These are phyloP conservation scores for Eimeria necatrix DNA, from an alignment of 169 alveolate species.

Conservation along the genomic window DNA sequence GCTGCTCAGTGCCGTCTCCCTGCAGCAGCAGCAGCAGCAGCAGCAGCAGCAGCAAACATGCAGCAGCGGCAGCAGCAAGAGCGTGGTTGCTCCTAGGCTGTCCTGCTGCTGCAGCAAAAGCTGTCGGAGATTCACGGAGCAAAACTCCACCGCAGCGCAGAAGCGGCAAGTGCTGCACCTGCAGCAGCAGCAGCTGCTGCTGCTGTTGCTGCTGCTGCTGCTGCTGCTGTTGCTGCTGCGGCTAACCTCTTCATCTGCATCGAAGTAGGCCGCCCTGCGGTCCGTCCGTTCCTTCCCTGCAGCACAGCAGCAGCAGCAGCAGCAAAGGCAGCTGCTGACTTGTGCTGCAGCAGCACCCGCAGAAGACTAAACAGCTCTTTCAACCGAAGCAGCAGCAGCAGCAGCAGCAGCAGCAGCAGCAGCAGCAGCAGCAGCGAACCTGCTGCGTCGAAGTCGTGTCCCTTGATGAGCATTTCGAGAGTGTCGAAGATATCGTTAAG, in stretches of 20 bases:
- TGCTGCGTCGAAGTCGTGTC: not conserved
- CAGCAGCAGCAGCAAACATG: not conserved
- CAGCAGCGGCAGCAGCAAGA: slow-evolving; percentile 18
- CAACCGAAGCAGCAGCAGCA: slow-evolving; percentile 22
- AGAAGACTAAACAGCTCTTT: not conserved
- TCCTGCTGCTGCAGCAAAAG: slow-evolving; percentile 15
- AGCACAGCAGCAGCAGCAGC: not conserved
- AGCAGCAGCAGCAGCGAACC: slow-evolving; percentile 23
- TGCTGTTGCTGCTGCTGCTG: slow-evolving; percentile 4
- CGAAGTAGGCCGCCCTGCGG: not conserved
- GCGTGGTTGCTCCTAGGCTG: too few relatives aligned
- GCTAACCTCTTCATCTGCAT: slow-evolving; percentile 8
- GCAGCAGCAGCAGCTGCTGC: slow-evolving; percentile 33
- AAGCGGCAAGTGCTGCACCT: not conserved
- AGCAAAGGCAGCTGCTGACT: not conserved
- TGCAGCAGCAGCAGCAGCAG: slow-evolving; percentile 19
- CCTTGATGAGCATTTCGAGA: slow-evolving; percentile 30
- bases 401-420: slow-evolving; percentile 29
- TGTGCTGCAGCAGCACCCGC: not conserved
- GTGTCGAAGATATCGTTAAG: slow-evolving; percentile 52
- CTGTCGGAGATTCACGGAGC: too few relatives aligned
- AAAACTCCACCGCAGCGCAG: too few relatives aligned
- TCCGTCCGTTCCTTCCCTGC: not conserved
- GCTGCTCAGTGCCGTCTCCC: slow-evolving; percentile 28
- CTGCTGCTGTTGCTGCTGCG: not conserved